A percentile compares a stretch with the other conserved stretches of the same genome.
Evolutionary conservation across 345 rosid species (phyloP).

Genomic region (Syzygium jambos): DNA sequence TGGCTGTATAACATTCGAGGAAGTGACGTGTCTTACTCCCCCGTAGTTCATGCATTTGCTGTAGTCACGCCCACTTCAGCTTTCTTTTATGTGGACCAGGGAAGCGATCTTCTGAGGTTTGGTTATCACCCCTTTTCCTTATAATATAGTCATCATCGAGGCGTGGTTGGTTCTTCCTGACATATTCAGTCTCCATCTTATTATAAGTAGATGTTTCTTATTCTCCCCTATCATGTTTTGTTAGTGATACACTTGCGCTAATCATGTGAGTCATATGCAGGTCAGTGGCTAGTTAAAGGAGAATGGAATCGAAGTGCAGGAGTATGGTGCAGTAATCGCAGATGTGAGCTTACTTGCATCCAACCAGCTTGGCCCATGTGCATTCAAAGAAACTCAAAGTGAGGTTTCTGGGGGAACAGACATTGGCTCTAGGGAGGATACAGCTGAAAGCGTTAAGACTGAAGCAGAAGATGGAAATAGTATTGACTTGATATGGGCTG

Average conservation of each 20-base stretch:
- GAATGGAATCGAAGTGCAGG: constrained; percentile 61
- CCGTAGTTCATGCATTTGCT: constrained; percentile 95
- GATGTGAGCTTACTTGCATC: constrained; percentile 70
- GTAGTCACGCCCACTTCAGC: constrained; percentile 65
- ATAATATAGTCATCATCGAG: neutral
- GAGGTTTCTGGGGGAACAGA: neutral
- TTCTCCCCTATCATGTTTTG: neutral
- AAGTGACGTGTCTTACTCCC: constrained; percentile 77
- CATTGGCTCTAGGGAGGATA: constrained; percentile 2
- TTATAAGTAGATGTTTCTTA: neutral
- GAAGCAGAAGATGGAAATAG: constrained; percentile 16
- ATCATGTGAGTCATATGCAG: constrained; percentile 18
- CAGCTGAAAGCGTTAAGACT: neutral
- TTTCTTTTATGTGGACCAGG: constrained; percentile 71
- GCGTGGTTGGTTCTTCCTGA: neutral
- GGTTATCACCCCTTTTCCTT: neutral
- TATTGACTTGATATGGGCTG: constrained; percentile 61
- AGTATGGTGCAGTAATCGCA: constrained; percentile 52
- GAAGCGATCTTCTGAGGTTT: constrained; percentile 68
- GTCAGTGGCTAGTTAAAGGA: constrained; percentile 36
- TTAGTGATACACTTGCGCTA: neutral
- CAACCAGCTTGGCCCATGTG: constrained; percentile 32
- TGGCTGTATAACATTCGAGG: constrained; percentile 97
- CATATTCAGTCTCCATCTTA: neutral
- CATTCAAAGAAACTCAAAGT: constrained; percentile 1